phyloP scores from a whole-genome alignment of 768 basidiomycete genomes.

The Tephrocybe sp. region DNA sequence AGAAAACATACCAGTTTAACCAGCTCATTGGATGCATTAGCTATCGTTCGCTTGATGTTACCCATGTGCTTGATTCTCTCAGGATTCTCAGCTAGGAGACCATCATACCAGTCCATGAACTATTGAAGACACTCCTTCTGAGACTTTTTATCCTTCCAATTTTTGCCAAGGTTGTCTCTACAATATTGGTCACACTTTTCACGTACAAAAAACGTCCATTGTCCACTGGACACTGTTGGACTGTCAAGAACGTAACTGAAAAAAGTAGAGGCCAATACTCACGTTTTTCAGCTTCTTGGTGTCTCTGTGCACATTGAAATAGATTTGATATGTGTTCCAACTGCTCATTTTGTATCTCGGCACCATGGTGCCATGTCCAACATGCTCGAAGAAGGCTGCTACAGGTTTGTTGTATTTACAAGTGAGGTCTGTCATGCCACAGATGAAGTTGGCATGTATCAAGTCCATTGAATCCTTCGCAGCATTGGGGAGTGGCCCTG shows the following conservation, averaged over 20 bases:
- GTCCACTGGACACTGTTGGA: neutral
- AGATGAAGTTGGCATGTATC: neutral
- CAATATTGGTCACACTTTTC: neutral
- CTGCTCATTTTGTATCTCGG: neutral
- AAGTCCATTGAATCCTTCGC: neutral
- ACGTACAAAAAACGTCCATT: neutral
- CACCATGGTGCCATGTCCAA: neutral
- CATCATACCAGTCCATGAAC: neutral
- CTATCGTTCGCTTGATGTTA: neutral
- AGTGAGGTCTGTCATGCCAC: neutral
- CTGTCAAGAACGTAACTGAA: neutral
- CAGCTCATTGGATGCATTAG: neutral
- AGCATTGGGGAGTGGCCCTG: constrained; percentile 3
- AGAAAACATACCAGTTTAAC: neutral
- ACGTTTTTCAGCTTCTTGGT: neutral
- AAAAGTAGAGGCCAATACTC: too few relatives aligned
- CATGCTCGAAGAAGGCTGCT: neutral
- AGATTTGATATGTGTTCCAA: constrained; percentile 5
- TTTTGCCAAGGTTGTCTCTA: neutral
- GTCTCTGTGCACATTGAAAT: neutral
- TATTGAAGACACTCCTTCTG: neutral
- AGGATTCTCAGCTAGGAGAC: neutral
- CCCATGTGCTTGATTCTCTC: neutral
- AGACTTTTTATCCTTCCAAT: neutral
- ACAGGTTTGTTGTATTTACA: neutral